phyloP scores from a whole-genome alignment of 1,284 basidiomycete genomes.

The Stygiomarasmius scandens region DNA sequence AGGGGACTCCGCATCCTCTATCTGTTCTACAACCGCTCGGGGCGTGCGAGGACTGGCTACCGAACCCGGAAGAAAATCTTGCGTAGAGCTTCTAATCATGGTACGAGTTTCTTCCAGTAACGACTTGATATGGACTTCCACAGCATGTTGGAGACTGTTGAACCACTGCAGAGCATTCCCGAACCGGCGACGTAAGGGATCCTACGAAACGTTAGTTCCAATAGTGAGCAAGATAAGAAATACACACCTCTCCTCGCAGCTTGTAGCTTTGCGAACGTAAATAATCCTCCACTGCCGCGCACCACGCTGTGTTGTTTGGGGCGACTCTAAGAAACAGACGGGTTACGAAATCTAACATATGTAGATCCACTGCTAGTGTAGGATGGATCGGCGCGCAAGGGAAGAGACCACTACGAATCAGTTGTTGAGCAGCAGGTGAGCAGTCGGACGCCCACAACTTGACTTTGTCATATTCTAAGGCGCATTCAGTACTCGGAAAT shows the following conservation, averaged over 20 bases:
- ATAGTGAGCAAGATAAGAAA: no score
- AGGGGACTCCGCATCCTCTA: no score
- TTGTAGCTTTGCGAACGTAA: background rate
- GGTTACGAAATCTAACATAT: background rate
- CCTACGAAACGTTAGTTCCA: background rate
- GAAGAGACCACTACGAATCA: background rate
- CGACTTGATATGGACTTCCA: background rate
- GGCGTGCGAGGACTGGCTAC: background rate
- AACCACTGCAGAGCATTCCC: conserved; percentile 7
- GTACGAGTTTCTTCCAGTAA: background rate
- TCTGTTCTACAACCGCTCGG: background rate
- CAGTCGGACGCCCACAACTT: background rate
- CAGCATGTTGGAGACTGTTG: conserved; percentile 34
- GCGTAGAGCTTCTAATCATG: background rate
- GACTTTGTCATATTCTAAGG: no score
- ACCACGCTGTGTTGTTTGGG: conserved; percentile 10
- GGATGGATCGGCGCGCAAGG: conserved; percentile 1
- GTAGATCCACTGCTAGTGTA: conserved; percentile 2
- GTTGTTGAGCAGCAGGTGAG: background rate
- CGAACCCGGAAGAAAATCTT: no score
- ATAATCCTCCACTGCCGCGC: background rate
- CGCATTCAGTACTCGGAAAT: no score
- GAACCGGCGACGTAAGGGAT: conserved; percentile 3
- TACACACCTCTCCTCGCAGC: background rate
- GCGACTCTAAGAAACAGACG: conserved; percentile 4